These are phyloP conservation scores for Lolium perenne DNA, from an alignment of 176 grass and related monocot species.

Conservation along the genomic window DNA sequence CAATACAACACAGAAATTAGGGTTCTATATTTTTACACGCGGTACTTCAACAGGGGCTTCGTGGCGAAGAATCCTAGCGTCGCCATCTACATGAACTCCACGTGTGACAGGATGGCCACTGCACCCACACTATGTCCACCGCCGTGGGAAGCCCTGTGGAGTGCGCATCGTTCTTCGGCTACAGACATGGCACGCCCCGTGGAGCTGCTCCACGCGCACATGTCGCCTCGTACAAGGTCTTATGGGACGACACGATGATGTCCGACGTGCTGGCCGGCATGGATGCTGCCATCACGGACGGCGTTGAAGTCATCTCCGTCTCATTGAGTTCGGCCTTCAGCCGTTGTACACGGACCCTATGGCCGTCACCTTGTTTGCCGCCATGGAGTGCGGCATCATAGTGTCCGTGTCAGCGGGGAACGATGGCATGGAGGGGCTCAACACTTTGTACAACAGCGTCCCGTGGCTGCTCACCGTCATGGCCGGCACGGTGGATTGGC, in stretches of 20 bases:
- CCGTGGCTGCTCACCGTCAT: slow-evolving; percentile 63
- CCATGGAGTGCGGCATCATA: slow-evolving; percentile 49
- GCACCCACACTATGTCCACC: slow-evolving; percentile 67
- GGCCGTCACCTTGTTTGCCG: slow-evolving; percentile 46
- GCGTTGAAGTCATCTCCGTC: slow-evolving; percentile 69
- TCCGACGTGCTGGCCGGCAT: slow-evolving; percentile 62
- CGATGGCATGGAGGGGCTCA: background rate
- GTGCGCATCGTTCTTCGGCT: slow-evolving; percentile 62
- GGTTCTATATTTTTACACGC: background rate
- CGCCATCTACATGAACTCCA: slow-evolving; percentile 51
- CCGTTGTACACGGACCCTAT: slow-evolving; percentile 58
- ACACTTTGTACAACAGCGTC: slow-evolving; percentile 54
- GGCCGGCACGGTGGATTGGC: background rate
- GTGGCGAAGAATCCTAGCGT: slow-evolving; percentile 32
- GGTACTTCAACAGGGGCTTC: slow-evolving; percentile 58
- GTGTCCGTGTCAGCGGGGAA: slow-evolving; percentile 51
- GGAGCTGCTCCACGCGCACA: slow-evolving; percentile 58
- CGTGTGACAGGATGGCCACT: slow-evolving; percentile 63
- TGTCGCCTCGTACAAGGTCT: slow-evolving; percentile 62
- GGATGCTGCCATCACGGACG: slow-evolving; percentile 60
- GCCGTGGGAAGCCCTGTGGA: slow-evolving; percentile 48
- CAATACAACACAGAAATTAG: too few species aligned
- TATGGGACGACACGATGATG: background rate
- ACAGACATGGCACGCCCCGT: slow-evolving; percentile 47
- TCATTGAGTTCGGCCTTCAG: slow-evolving; percentile 30